phyloP scores from a whole-genome alignment of 768 basidiomycete genomes.

The Mycena galopus region DNA sequence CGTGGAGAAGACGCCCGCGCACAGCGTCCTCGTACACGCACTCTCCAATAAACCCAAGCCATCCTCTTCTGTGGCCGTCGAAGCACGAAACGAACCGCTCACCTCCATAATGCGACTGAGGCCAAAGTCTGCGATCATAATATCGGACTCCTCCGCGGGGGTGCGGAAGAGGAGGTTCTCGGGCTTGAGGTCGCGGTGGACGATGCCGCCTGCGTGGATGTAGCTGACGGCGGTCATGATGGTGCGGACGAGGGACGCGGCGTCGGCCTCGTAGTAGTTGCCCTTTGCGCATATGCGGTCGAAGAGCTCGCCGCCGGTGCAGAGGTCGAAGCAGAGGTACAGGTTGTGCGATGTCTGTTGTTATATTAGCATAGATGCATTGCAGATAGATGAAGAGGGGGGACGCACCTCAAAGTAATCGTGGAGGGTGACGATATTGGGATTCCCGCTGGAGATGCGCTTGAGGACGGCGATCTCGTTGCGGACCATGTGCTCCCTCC shows the following conservation, averaged over 20 bases:
- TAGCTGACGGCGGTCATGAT: conserved; percentile 91
- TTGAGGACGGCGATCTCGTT: conserved; percentile 98
- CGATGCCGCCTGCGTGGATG: conserved; percentile 92
- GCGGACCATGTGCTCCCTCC: conserved; percentile 97
- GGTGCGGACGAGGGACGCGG: conserved; percentile 87
- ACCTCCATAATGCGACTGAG: conserved; percentile 87
- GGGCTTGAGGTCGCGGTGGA: conserved; percentile 97
- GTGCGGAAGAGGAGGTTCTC: conserved; percentile 97
- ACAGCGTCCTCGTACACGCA: no score
- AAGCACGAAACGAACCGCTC: neutral
- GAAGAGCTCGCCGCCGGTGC: conserved; percentile 98
- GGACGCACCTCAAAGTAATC: conserved; percentile 92
- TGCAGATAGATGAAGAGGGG: neutral
- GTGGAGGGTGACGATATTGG: conserved; percentile 92
- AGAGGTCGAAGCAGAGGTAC: conserved; percentile 95
- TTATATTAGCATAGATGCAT: neutral
- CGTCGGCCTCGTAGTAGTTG: conserved; percentile 95
- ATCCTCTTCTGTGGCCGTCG: no score
- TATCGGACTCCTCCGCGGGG: conserved; percentile 89
- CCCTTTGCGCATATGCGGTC: conserved; percentile 98
- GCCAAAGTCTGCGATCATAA: conserved; percentile 98
- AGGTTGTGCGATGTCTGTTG: conserved; percentile 89
- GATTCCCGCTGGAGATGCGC: conserved; percentile 89
- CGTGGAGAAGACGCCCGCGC: no score
- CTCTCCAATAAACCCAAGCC: no score